These are phyloP conservation scores for Fraxinus angustifolia DNA, from an alignment of 305 asterid species.

Conservation along the genomic window DNA sequence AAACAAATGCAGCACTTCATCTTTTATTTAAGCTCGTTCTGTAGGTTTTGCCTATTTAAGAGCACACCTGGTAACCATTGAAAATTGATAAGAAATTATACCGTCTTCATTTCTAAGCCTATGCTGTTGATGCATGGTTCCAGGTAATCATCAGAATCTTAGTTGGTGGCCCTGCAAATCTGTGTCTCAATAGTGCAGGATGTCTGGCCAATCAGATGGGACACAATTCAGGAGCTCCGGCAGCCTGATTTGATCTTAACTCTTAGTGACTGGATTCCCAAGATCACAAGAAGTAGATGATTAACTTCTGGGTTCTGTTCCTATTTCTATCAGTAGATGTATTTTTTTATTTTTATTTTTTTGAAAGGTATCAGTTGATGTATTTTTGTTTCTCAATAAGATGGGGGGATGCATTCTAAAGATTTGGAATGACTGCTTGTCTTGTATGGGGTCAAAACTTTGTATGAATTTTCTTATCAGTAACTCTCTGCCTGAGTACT, in stretches of 20 bases:
- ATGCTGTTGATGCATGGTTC: neutral
- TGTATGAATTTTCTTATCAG: neutral
- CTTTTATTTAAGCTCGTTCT: neutral
- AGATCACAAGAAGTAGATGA: neutral
- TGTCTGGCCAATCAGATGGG: neutral
- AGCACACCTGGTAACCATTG: neutral
- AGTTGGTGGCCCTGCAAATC: neutral
- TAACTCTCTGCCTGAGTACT: neutral
- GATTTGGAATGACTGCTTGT: neutral
- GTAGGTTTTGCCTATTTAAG: neutral
- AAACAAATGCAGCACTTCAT: neutral
- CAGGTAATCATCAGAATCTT: neutral
- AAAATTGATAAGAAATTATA: neutral
- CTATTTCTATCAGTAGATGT: neutral
- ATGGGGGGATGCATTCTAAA: neutral
- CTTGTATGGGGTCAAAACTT: neutral
- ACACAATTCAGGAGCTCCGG: neutral
- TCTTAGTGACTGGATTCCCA: neutral
- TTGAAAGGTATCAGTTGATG: neutral
- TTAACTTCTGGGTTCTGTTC: neutral
- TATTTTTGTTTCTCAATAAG: neutral
- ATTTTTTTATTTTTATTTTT: neutral
- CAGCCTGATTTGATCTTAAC: neutral
- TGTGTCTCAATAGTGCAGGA: neutral
- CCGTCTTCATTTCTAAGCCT: neutral